Conservation (phyloP, 768 basidiomycete species). For the Mycena polygramma region DNA sequence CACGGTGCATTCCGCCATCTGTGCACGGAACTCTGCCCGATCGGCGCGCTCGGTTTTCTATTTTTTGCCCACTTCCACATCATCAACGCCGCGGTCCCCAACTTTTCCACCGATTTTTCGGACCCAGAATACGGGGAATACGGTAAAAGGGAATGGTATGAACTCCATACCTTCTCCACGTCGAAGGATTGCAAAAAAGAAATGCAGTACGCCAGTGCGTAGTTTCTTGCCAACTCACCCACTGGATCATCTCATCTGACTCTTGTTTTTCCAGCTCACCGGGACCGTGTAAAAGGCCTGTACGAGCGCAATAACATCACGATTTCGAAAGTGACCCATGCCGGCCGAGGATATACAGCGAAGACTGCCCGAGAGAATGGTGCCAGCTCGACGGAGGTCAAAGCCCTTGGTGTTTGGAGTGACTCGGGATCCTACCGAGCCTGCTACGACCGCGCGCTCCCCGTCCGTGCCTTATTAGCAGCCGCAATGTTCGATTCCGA, state of each 20-base stretch:
- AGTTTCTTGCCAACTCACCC: neutral
- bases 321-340: slow-evolving; percentile 48
- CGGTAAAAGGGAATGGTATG: slow-evolving; percentile 3
- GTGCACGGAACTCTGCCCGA: slow-evolving; percentile 44
- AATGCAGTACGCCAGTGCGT: slow-evolving; percentile 9
- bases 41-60: slow-evolving; percentile 44
- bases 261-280: slow-evolving; percentile 42
- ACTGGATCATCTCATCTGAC: neutral
- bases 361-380: slow-evolving; percentile 46
- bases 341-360: slow-evolving; percentile 45
- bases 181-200: slow-evolving; percentile 2
- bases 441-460: slow-evolving; percentile 48
- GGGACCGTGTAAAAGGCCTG: slow-evolving; percentile 41
- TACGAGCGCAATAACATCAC: slow-evolving; percentile 41
- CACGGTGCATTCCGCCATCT: slow-evolving; percentile 47
- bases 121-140: slow-evolving; percentile 28
- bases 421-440: slow-evolving; percentile 41
- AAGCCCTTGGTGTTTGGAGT: slow-evolving; percentile 50
- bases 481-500: slow-evolving; percentile 47
- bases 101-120: slow-evolving; percentile 45
- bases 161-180: neutral
- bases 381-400: slow-evolving; percentile 42
- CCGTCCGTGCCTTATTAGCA: slow-evolving; percentile 46
- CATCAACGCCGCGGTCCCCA: slow-evolving; percentile 32
- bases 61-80: slow-evolving; percentile 51